Conservation (phyloP, 2,329 filamentous ascomycete species). For the Pseudogymnoascus sp. region DNA sequence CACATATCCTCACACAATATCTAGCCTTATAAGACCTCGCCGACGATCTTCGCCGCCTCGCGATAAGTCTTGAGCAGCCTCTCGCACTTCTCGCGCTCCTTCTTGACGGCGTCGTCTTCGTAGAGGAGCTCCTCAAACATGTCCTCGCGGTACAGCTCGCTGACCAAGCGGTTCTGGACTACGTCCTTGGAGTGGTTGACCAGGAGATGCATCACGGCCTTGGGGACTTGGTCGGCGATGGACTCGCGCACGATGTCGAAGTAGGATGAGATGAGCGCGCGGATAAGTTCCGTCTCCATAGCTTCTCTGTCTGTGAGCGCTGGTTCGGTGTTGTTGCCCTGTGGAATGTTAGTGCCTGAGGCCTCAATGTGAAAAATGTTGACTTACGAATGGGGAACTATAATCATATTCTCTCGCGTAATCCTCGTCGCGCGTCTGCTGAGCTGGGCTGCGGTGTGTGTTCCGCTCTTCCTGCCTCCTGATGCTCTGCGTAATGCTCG, state of each 20-base stretch:
- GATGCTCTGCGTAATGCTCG: slow-evolving; percentile 76
- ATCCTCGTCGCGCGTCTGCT: slow-evolving; percentile 41
- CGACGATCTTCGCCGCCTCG: slow-evolving; percentile 96
- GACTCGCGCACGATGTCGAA: slow-evolving; percentile 98
- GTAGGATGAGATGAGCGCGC: slow-evolving; percentile 92
- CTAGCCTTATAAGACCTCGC: slow-evolving; percentile 69
- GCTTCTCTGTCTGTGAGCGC: slow-evolving; percentile 91
- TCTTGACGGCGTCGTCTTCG: slow-evolving; percentile 95
- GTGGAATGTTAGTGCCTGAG: slow-evolving; percentile 18
- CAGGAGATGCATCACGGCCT: slow-evolving; percentile 96
- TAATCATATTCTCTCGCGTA: slow-evolving; percentile 34
- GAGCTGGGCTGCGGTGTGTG: slow-evolving; percentile 36
- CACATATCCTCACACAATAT: background rate
- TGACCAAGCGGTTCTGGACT: slow-evolving; percentile 93
- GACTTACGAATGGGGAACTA: slow-evolving; percentile 40
- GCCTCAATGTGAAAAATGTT: background rate
- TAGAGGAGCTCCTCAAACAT: slow-evolving; percentile 91
- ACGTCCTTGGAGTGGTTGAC: slow-evolving; percentile 98
- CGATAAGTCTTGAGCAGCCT: slow-evolving; percentile 91
- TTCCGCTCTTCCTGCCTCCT: slow-evolving; percentile 54
- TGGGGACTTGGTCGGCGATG: slow-evolving; percentile 97
- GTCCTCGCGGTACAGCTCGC: slow-evolving; percentile 85
- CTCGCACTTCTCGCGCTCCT: slow-evolving; percentile 97
- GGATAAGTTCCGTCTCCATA: slow-evolving; percentile 95
- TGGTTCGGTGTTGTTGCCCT: slow-evolving; percentile 62